phyloP scores from a whole-genome alignment of 352 stramenopile species.

The Globisporangium mamillatum region DNA sequence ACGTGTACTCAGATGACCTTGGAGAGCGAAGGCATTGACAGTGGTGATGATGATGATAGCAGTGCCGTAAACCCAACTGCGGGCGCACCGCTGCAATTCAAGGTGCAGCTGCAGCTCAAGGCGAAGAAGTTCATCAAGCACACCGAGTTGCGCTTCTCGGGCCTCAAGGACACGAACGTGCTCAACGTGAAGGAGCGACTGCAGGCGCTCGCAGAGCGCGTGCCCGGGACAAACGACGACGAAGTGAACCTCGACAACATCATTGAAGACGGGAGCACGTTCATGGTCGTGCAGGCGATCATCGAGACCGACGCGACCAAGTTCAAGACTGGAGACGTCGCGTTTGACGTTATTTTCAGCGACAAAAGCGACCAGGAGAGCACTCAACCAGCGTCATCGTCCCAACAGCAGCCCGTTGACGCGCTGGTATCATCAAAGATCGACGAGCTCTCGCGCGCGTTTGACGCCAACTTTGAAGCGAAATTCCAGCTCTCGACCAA shows the following conservation, averaged over 20 bases:
- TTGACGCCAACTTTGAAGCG: conserved; percentile 57
- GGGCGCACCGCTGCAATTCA: conserved; percentile 41
- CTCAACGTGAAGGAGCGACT: conserved; percentile 75
- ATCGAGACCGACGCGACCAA: conserved; percentile 36
- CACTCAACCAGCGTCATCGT: conserved; percentile 7
- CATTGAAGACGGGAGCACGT: conserved; percentile 62
- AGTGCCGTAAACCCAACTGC: neutral
- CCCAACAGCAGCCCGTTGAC: neutral
- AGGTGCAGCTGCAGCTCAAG: conserved; percentile 50
- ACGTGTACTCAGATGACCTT: conserved; percentile 44
- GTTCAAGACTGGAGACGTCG: conserved; percentile 44
- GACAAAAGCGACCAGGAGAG: conserved; percentile 29
- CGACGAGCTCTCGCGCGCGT: conserved; percentile 20
- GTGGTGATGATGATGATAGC: neutral
- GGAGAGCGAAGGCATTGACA: conserved; percentile 31
- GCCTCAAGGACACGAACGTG: conserved; percentile 57
- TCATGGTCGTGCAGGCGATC: conserved; percentile 72
- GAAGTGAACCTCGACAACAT: conserved; percentile 64
- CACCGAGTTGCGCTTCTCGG: conserved; percentile 52
- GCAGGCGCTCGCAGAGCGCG: conserved; percentile 35
- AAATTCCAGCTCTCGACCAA: conserved; percentile 50
- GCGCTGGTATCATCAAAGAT: conserved; percentile 16
- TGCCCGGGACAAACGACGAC: conserved; percentile 27
- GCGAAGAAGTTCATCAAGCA: conserved; percentile 26
- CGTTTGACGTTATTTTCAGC: conserved; percentile 58